phyloP scores from a whole-genome alignment of 2,329 filamentous ascomycete genomes.

The Zasmidium angulare region DNA sequence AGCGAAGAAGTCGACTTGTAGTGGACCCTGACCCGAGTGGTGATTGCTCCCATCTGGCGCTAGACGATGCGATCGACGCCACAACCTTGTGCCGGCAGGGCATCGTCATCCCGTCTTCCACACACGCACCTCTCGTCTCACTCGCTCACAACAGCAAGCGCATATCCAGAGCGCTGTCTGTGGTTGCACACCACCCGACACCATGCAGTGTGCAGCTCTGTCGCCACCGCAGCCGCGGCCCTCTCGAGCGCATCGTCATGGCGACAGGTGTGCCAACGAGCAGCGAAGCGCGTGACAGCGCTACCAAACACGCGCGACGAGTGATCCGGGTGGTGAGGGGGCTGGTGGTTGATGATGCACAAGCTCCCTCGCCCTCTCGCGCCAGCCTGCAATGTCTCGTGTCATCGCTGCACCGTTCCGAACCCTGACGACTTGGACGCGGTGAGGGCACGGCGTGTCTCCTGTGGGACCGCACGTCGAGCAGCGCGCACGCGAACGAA shows the following conservation, averaged over 20 bases:
- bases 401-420: background rate
- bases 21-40: background rate
- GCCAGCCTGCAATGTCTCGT: background rate
- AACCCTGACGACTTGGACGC: background rate
- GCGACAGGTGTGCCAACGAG: background rate
- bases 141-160: too few relatives aligned
- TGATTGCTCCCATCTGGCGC: background rate
- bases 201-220: background rate
- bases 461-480: background rate
- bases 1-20: slow-evolving; percentile 2
- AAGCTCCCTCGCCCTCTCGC: too few relatives aligned
- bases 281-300: background rate
- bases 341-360: background rate
- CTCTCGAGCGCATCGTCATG: background rate
- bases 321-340: background rate
- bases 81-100: slow-evolving; percentile 7
- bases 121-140: background rate
- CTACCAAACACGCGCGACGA: background rate
- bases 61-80: slow-evolving; percentile 6
- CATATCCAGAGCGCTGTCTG: too few relatives aligned
- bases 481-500: background rate
- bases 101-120: slow-evolving; percentile 9
- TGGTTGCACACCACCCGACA: too few relatives aligned
- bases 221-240: background rate
- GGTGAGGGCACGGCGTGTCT: background rate